These are phyloP conservation scores for Fusarium veterinarium DNA, from an alignment of 2,329 filamentous ascomycete species.

Conservation along the genomic window DNA sequence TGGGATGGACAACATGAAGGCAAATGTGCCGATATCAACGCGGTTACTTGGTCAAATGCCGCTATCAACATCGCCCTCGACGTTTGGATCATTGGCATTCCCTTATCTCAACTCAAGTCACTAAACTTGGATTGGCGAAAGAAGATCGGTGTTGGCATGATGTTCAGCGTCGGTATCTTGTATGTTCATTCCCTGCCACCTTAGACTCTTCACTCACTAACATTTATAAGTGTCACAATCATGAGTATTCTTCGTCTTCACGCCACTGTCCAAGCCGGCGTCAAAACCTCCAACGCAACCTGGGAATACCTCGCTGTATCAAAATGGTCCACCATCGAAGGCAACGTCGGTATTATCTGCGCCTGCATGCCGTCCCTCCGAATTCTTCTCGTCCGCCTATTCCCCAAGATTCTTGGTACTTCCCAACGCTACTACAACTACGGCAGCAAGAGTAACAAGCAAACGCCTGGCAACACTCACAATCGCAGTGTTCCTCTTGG, in stretches of 20 bases:
- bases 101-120: conserved; percentile 56
- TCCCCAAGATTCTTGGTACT: conserved; percentile 51
- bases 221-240: conserved; percentile 48
- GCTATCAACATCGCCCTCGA: conserved; percentile 65
- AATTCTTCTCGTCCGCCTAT: conserved; percentile 51
- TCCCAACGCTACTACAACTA: conserved; percentile 48
- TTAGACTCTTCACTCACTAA: neutral
- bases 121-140: conserved; percentile 60
- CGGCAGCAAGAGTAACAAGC: conserved; percentile 25
- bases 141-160: conserved; percentile 60
- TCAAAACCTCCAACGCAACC: conserved; percentile 48
- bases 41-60: conserved; percentile 63
- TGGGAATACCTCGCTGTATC: conserved; percentile 50
- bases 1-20: conserved; percentile 63
- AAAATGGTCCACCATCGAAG: conserved; percentile 53
- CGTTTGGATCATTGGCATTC: conserved; percentile 63
- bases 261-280: conserved; percentile 48
- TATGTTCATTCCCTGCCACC: conserved; percentile 38
- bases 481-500: conserved; percentile 21
- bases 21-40: conserved; percentile 61
- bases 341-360: conserved; percentile 54
- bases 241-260: conserved; percentile 54
- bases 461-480: conserved; percentile 10
- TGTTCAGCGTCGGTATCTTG: conserved; percentile 64
- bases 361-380: conserved; percentile 54